These are phyloP conservation scores for Medicago ruthenica DNA, from an alignment of 306 rosid species.

Conservation along the genomic window DNA sequence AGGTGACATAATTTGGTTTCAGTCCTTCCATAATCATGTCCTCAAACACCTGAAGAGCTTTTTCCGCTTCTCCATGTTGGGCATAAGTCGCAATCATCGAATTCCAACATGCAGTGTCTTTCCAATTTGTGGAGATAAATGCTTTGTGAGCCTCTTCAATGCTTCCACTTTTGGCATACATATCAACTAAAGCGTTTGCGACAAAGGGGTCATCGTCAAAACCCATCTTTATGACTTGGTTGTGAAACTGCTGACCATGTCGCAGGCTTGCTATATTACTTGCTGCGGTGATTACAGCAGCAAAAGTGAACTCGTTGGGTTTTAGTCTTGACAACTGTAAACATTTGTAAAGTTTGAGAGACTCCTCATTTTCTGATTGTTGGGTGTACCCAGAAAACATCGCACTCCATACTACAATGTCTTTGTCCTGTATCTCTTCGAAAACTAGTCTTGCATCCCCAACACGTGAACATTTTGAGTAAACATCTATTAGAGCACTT, in stretches of 20 bases:
- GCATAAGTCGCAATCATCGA: conserved; percentile 87
- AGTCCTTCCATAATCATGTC: conserved; percentile 59
- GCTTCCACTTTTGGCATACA: conserved; percentile 91
- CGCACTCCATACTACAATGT: conserved; percentile 91
- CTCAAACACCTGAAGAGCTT: conserved; percentile 68
- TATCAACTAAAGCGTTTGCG: conserved; percentile 77
- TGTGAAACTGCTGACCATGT: conserved; percentile 84
- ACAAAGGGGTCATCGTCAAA: conserved; percentile 72
- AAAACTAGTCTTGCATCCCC: conserved; percentile 76
- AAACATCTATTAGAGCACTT: conserved; percentile 85
- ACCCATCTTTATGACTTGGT: conserved; percentile 78
- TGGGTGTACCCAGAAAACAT: conserved; percentile 74
- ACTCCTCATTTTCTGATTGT: conserved; percentile 67
- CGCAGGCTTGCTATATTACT: conserved; percentile 76
- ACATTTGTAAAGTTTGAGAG: conserved; percentile 68
- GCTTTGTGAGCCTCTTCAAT: conserved; percentile 65
- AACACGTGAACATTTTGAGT: conserved; percentile 74
- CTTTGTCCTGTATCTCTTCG: conserved; percentile 70
- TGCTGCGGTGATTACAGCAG: conserved; percentile 69
- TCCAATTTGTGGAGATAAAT: conserved; percentile 54
- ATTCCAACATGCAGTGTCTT: conserved; percentile 88
- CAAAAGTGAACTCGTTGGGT: conserved; percentile 86
- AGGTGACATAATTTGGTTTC: conserved; percentile 76
- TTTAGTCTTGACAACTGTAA: conserved; percentile 60
- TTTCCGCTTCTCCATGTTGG: conserved; percentile 79